Evolutionary conservation across 305 asterid genomes (phyloP), one percentile per base, ranked within the genome.

Genomic region (Solanum chacoense): DNA sequence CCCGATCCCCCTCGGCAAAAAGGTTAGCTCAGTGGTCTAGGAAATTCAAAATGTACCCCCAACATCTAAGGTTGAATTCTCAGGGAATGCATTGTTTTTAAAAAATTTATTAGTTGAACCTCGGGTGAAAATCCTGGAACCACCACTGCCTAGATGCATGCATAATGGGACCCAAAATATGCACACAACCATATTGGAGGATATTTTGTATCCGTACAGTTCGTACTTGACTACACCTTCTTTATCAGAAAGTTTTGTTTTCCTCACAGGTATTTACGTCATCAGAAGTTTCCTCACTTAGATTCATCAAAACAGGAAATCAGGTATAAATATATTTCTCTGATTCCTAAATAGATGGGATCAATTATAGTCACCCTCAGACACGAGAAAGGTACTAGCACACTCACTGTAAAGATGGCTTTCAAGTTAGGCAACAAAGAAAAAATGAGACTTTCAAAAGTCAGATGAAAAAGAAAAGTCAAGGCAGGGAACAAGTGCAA

Each of bases 321-420:
- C 35, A 67, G 88, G 79, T 34, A 18, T 16, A 63, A 24, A 67
- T n/a, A 28, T 32, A 36, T 24, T 36, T 26, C 79, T 38, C 75
- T 67, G 65, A 38, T 63, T 63, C 59, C 63, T 24, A 63, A n/a
- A 40, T 35, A 67, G 88, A 67, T 63, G 79, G 88, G 79, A 85
- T 63, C 59, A 85, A 22, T 35, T 35, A 36, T 34, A 37, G 73
- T 73, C 84, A 73, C 45, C 84, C 73, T 87, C 81, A 20, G 88
- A 87, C 72, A 73, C 88, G 4, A 87, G 45, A 42, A 24, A 72
- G 72, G 84, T 40, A 87, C 84, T 11, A 87, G 88, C 28, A 87
- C 9, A 73, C 90, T 88, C 84, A 79, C 92, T 85, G 93, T 87
- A 90, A 91, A 79, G 67, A 89, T 89, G 91, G 31, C 74, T 67